Conservation (phyloP, 768 basidiomycete genomes). For the Imleria badia region DNA sequence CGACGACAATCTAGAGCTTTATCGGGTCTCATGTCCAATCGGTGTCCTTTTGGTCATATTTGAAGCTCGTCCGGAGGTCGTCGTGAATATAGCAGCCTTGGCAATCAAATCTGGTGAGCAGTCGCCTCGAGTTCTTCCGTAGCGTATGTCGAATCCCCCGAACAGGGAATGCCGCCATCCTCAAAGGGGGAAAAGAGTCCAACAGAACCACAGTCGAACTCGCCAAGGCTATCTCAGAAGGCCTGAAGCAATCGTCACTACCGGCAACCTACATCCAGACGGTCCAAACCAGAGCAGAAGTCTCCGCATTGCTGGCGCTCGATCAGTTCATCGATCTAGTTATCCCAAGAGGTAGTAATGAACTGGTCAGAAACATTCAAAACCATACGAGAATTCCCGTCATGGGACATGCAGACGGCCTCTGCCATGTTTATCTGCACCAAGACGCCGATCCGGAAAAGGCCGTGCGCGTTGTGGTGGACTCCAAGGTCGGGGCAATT, state of each 20-base stretch:
- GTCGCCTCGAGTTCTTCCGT: not conserved
- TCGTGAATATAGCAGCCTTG: slow-evolving; percentile 93
- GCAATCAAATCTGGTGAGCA: slow-evolving; percentile 92
- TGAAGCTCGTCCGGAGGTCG: slow-evolving; percentile 95
- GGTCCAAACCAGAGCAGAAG: slow-evolving; percentile 89
- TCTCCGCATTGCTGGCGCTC: slow-evolving; percentile 79
- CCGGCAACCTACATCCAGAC: slow-evolving; percentile 85
- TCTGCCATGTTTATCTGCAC: slow-evolving; percentile 90
- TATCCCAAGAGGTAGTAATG: slow-evolving; percentile 93
- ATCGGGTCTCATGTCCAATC: slow-evolving; percentile 94
- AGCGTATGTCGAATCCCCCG: not conserved
- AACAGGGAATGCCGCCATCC: slow-evolving; percentile 91
- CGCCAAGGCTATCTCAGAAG: slow-evolving; percentile 74
- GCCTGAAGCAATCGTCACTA: slow-evolving; percentile 69
- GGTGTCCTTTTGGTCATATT: slow-evolving; percentile 97
- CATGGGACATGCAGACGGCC: slow-evolving; percentile 98
- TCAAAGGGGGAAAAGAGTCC: slow-evolving; percentile 98
- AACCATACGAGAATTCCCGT: slow-evolving; percentile 91
- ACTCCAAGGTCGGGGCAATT: slow-evolving; percentile 73
- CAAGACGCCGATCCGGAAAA: slow-evolving; percentile 76
- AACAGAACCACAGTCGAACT: slow-evolving; percentile 74
- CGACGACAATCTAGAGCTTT: slow-evolving; percentile 83
- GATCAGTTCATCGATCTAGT: slow-evolving; percentile 96
- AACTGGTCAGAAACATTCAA: slow-evolving; percentile 85
- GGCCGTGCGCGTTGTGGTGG: slow-evolving; percentile 78